Evolutionary conservation across 2,329 filamentous ascomycete genomes (phyloP).

Genomic region (Cryphonectria nitschkei): DNA sequence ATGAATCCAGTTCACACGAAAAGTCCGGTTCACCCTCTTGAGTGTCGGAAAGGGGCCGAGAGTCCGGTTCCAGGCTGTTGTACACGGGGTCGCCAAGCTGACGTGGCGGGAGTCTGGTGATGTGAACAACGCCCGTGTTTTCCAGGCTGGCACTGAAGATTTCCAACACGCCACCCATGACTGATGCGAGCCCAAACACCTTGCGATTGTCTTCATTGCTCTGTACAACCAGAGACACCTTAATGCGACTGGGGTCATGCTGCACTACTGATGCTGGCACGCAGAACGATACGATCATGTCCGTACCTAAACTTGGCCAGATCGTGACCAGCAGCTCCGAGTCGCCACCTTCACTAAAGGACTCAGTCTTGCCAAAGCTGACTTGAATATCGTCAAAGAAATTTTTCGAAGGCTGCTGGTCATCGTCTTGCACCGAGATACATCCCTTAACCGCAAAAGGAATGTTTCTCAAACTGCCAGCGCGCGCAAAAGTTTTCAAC

Average conservation of each 20-base stretch:
- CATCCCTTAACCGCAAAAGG: conserved; percentile 25
- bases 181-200: conserved; percentile 31
- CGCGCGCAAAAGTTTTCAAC: conserved; percentile 37
- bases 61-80: background rate
- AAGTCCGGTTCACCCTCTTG: conserved; percentile 31
- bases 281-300: conserved; percentile 47
- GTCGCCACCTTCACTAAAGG: conserved; percentile 32
- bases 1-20: conserved; percentile 37
- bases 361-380: conserved; percentile 43
- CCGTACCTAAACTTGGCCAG: conserved; percentile 42
- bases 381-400: conserved; percentile 47
- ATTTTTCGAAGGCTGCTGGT: conserved; percentile 37
- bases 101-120: conserved; percentile 44
- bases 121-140: conserved; percentile 38
- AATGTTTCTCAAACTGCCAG: conserved; percentile 26
- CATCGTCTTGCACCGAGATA: conserved; percentile 22
- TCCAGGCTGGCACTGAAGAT: conserved; percentile 40
- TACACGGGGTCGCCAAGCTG: conserved; percentile 36
- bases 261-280: conserved; percentile 43
- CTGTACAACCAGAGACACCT: conserved; percentile 40
- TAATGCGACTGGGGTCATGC: conserved; percentile 37
- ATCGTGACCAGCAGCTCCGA: conserved; percentile 38
- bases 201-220: conserved; percentile 33
- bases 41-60: too few species aligned
- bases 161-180: conserved; percentile 36